Conservation (phyloP, 169 alveolate species). For the Cryptosporidium parvum region DNA sequence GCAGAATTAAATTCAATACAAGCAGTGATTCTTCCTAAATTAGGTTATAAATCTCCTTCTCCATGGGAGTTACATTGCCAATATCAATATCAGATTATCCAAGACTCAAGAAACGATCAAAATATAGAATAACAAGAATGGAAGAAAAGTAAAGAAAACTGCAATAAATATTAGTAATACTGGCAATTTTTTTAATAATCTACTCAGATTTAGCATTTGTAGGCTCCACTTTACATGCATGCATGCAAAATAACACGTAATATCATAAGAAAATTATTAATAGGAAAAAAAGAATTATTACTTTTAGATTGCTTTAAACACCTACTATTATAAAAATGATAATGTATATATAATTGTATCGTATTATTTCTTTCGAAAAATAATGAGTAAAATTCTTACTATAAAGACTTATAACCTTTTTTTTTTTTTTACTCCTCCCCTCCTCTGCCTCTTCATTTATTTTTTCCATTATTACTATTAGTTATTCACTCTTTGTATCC, state of each 20-base stretch:
- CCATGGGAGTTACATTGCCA: slow-evolving; percentile 74
- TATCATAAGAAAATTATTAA: too few species aligned
- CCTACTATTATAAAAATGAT: not conserved
- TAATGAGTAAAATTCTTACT: too few species aligned
- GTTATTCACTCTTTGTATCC: slow-evolving; percentile 50
- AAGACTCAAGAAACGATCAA: slow-evolving; percentile 12
- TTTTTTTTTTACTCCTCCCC: not conserved
- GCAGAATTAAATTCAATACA: slow-evolving; percentile 49
- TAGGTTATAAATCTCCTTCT: slow-evolving; percentile 5
- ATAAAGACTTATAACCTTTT: not conserved
- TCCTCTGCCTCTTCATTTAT: not conserved
- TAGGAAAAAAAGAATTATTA: not conserved
- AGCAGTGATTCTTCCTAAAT: not conserved
- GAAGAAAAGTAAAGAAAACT: not conserved
- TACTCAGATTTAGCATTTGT: not conserved
- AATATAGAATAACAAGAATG: not conserved
- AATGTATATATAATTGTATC: not conserved
- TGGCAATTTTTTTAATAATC: too few species aligned
- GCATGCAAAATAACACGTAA: not conserved
- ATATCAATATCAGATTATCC: slow-evolving; percentile 65
- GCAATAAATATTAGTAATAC: too few species aligned
- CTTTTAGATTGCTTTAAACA: not conserved
- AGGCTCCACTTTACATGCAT: not conserved
- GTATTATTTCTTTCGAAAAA: not conserved
- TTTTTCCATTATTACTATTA: not conserved